Conservation (phyloP, 768 basidiomycete species). For the Saitozyma podzolica region DNA sequence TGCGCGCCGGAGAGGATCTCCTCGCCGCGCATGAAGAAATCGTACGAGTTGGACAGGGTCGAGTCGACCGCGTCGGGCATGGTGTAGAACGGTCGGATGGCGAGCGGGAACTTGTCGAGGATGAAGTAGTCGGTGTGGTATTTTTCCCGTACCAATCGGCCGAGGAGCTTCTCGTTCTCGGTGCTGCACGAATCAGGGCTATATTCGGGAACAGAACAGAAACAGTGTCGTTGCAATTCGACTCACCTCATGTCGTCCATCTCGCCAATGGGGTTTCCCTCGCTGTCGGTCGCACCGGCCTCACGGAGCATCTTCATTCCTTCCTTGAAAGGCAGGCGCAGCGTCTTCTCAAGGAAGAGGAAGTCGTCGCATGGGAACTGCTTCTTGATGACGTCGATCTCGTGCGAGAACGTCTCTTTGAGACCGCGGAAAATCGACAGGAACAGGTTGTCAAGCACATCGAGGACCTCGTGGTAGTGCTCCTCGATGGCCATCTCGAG, state of each 20-base stretch:
- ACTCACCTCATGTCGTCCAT: constrained; percentile 78
- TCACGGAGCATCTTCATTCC: constrained; percentile 82
- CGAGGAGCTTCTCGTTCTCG: constrained; percentile 90
- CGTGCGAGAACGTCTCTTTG: constrained; percentile 70
- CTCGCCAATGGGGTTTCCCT: constrained; percentile 58
- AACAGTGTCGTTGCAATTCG: too few species aligned
- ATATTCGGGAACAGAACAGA: background rate
- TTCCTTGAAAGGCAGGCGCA: constrained; percentile 80
- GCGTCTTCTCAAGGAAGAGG: constrained; percentile 86
- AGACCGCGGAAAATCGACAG: constrained; percentile 82
- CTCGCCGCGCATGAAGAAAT: constrained; percentile 99
- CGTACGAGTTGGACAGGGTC: constrained; percentile 95
- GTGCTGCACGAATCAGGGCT: constrained; percentile 62
- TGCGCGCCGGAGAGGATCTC: constrained; percentile 98
- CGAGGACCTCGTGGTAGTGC: constrained; percentile 97
- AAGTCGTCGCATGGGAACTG: constrained; percentile 97
- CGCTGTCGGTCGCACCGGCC: constrained; percentile 61
- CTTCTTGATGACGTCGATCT: constrained; percentile 75
- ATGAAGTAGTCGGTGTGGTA: constrained; percentile 99
- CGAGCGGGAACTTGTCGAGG: constrained; percentile 97
- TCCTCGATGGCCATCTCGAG: constrained; percentile 98
- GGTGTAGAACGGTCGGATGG: constrained; percentile 95
- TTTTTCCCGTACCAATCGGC: constrained; percentile 82
- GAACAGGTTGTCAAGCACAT: constrained; percentile 83
- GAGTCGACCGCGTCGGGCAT: constrained; percentile 95